These are phyloP conservation scores for Pseudophaeomoniella oleicola DNA, from an alignment of 2,329 filamentous ascomycete genomes.

Conservation along the genomic window DNA sequence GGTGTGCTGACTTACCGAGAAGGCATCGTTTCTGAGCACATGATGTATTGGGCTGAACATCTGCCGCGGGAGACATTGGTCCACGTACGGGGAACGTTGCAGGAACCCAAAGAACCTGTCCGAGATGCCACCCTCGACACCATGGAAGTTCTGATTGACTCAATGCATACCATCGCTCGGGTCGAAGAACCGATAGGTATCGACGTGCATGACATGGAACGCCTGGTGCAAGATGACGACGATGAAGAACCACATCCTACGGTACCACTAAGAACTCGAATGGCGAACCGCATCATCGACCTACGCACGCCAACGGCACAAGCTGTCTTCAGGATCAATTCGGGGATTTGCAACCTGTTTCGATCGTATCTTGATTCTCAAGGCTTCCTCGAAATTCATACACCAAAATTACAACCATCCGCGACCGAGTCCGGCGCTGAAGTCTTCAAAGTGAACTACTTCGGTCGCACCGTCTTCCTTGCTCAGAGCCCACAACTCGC, in stretches of 20 bases:
- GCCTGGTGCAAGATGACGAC: conserved; percentile 30
- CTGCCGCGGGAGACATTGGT: conserved; percentile 58
- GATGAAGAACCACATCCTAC: conserved; percentile 34
- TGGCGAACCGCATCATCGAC: conserved; percentile 58
- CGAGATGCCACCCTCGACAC: conserved; percentile 55
- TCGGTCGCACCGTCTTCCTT: conserved; percentile 62
- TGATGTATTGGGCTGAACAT: conserved; percentile 66
- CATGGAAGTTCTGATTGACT: conserved; percentile 52
- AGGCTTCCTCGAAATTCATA: conserved; percentile 73
- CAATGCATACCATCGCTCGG: conserved; percentile 38
- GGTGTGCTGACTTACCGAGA: conserved; percentile 48
- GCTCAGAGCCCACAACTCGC: conserved; percentile 72
- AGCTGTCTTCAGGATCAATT: conserved; percentile 63
- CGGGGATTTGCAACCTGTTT: conserved; percentile 58
- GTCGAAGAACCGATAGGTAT: conserved; percentile 41
- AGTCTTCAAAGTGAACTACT: conserved; percentile 74
- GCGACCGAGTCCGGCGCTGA: conserved; percentile 71
- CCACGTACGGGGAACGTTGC: conserved; percentile 51
- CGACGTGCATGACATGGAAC: conserved; percentile 45
- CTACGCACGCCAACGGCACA: conserved; percentile 62
- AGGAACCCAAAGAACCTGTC: conserved; percentile 47
- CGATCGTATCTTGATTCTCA: conserved; percentile 52
- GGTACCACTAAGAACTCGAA: conserved; percentile 49
- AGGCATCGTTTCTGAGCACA: conserved; percentile 46
- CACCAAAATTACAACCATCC: conserved; percentile 69